Evolutionary conservation across 2,329 filamentous ascomycete genomes (phyloP).

Genomic region (Pestalotiopsis sp.): DNA sequence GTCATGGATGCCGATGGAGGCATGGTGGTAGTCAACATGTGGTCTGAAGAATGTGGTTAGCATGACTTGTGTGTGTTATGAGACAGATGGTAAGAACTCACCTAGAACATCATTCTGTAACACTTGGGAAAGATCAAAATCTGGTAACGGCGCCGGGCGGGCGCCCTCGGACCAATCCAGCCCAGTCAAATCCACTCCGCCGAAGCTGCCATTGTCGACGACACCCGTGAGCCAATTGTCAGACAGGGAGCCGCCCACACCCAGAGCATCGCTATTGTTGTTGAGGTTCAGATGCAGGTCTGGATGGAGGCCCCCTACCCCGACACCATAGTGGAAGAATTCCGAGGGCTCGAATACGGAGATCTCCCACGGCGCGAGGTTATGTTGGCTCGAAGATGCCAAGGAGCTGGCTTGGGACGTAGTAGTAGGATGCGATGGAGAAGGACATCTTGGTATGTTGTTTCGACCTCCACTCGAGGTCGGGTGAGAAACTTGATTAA

Average conservation of each 20-base stretch:
- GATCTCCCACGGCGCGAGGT: slow-evolving; percentile 18
- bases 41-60: slow-evolving; percentile 18
- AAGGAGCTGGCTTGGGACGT: slow-evolving; percentile 20
- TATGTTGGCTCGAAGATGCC: slow-evolving; percentile 24
- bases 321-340: slow-evolving; percentile 17
- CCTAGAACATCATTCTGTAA: slow-evolving; percentile 17
- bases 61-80: background rate
- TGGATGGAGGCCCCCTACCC: slow-evolving; percentile 4
- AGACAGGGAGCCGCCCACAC: background rate
- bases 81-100: background rate
- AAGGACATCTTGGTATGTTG: slow-evolving; percentile 32
- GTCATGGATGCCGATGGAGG: background rate
- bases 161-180: slow-evolving; percentile 10
- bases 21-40: slow-evolving; percentile 21
- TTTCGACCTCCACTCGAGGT: slow-evolving; percentile 32
- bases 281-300: background rate
- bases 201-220: slow-evolving; percentile 25
- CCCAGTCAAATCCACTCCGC: slow-evolving; percentile 25
- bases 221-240: slow-evolving; percentile 24
- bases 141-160: slow-evolving; percentile 9
- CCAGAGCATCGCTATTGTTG: background rate
- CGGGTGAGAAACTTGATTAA: slow-evolving; percentile 27
- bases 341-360: slow-evolving; percentile 19
- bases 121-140: slow-evolving; percentile 16
- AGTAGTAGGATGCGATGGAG: slow-evolving; percentile 16